These are phyloP conservation scores for Mycena belliarum DNA, from an alignment of 768 basidiomycete species.

Conservation along the genomic window DNA sequence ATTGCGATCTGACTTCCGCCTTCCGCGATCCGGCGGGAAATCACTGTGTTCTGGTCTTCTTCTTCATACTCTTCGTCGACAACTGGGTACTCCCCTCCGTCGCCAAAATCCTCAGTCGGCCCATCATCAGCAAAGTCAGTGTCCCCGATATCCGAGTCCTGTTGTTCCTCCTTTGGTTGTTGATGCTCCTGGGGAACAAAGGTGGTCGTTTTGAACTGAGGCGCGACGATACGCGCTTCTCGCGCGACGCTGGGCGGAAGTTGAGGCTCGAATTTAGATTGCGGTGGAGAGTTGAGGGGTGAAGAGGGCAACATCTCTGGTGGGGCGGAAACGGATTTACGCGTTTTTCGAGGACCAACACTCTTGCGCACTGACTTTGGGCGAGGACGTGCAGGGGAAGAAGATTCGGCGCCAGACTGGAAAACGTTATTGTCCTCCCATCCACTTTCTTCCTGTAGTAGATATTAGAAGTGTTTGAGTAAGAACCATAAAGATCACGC, in stretches of 20 bases:
- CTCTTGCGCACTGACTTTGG: slow-evolving; percentile 43
- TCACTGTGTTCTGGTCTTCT: slow-evolving; percentile 26
- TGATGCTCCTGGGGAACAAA: slow-evolving; percentile 17
- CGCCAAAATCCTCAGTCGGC: slow-evolving; percentile 19
- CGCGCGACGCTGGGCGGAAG: slow-evolving; percentile 40
- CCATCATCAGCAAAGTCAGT: slow-evolving; percentile 15
- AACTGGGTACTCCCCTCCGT: slow-evolving; percentile 13
- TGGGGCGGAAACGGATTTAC: slow-evolving; percentile 74
- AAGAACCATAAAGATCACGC: slow-evolving; percentile 18
- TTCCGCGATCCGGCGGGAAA: slow-evolving; percentile 42
- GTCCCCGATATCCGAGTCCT: slow-evolving; percentile 25
- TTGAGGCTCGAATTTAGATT: slow-evolving; percentile 57
- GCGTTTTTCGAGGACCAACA: slow-evolving; percentile 47
- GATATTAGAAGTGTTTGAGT: slow-evolving; percentile 1
- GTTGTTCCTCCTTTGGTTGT: slow-evolving; percentile 28
- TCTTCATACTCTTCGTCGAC: slow-evolving; percentile 25
- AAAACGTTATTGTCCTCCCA: slow-evolving; percentile 93
- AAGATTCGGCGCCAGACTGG: slow-evolving; percentile 88
- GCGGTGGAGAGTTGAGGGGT: slow-evolving; percentile 46
- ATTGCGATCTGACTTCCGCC: slow-evolving; percentile 25
- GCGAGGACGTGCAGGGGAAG: slow-evolving; percentile 67
- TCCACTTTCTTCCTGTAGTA: slow-evolving; percentile 64
- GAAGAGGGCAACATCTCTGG: slow-evolving; percentile 48
- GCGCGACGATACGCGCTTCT: slow-evolving; percentile 28
- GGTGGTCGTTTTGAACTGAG: slow-evolving; percentile 19